Conservation (phyloP, 176 grass and related monocot species). For the Neostapfia colusana region DNA sequence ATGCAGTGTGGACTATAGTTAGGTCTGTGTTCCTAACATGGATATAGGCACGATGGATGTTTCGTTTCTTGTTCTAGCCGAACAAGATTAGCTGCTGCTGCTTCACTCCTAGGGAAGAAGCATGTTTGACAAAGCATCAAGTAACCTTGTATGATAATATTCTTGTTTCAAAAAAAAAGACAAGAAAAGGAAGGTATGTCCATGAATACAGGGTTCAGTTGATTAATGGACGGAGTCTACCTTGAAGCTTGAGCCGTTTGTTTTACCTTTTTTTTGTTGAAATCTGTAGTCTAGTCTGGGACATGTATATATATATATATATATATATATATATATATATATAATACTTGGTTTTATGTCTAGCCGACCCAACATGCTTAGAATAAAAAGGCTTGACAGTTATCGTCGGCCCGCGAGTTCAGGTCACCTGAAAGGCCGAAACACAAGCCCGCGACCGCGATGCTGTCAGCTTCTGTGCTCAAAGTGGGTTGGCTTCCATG, state of each 20-base stretch:
- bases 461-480: background rate
- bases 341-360: no score
- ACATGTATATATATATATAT: no score
- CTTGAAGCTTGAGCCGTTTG: background rate
- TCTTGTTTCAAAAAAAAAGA: background rate
- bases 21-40: background rate
- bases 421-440: background rate
- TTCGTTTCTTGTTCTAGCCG: background rate
- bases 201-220: background rate
- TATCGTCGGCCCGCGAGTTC: background rate
- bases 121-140: background rate
- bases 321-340: no score
- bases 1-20: background rate
- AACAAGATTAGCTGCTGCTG: background rate
- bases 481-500: background rate
- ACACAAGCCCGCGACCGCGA: background rate
- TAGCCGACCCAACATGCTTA: no score
- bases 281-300: background rate
- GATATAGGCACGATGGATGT: background rate
- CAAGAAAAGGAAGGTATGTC: background rate
- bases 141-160: background rate
- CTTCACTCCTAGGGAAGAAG: background rate
- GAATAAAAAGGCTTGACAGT: no score
- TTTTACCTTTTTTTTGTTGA: background rate
- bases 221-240: background rate